Conservation (phyloP, 441 rosid genomes). For the Manihot esculenta region DNA sequence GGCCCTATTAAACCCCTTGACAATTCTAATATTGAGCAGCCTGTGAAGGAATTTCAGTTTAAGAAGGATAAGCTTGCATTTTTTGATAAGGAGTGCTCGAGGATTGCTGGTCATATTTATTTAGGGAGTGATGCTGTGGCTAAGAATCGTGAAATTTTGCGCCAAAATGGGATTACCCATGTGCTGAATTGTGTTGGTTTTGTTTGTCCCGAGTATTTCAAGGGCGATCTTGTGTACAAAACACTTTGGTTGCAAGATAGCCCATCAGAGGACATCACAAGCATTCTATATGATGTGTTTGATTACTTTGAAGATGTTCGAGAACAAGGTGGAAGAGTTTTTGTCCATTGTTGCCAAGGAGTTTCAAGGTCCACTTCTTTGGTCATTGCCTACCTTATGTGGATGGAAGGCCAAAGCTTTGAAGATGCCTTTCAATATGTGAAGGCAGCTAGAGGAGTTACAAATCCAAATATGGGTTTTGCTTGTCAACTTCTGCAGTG, state of each 20-base stretch:
- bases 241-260: constrained; percentile 78
- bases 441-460: constrained; percentile 76
- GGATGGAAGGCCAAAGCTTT: constrained; percentile 78
- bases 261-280: constrained; percentile 74
- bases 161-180: constrained; percentile 70
- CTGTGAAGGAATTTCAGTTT: constrained; percentile 55
- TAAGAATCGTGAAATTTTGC: constrained; percentile 54
- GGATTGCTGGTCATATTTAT: constrained; percentile 65
- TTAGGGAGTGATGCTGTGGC: constrained; percentile 79
- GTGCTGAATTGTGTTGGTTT: constrained; percentile 77
- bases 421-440: constrained; percentile 76
- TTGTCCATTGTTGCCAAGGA: constrained; percentile 80
- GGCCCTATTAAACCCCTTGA: constrained; percentile 35
- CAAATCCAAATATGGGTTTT: constrained; percentile 79
- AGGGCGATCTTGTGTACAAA: constrained; percentile 70
- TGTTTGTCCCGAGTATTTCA: constrained; percentile 78
- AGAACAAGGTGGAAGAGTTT: constrained; percentile 65
- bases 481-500: constrained; percentile 78
- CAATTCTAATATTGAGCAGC: constrained; percentile 28
- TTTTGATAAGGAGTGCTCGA: constrained; percentile 71
- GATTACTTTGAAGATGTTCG: constrained; percentile 84
- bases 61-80: constrained; percentile 76
- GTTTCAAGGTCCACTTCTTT: constrained; percentile 68
- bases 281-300: constrained; percentile 75
- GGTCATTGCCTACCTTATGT: constrained; percentile 82